phyloP scores from a whole-genome alignment of 768 basidiomycete species.

The Candolleomyces eurysporus region DNA sequence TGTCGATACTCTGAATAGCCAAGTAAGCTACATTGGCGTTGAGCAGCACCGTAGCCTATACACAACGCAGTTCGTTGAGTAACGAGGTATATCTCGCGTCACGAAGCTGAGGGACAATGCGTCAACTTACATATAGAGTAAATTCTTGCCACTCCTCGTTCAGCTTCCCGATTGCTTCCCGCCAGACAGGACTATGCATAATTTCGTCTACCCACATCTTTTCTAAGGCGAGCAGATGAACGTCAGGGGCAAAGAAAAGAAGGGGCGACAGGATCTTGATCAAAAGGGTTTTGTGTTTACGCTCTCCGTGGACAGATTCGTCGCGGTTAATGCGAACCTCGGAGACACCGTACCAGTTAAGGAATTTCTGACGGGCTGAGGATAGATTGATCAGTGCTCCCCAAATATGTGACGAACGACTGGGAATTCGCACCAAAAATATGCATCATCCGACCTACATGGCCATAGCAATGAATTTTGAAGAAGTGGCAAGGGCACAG shows the following conservation, averaged over 20 bases:
- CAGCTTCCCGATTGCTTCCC: conserved; percentile 14
- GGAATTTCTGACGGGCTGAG: conserved; percentile 39
- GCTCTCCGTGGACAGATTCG: conserved; percentile 36
- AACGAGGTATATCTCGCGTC: neutral
- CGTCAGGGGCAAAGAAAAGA: conserved; percentile 44
- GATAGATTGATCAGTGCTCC: neutral
- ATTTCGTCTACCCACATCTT: conserved; percentile 48
- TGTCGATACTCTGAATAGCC: conserved; percentile 42
- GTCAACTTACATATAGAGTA: conserved; percentile 37
- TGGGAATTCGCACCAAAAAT: neutral
- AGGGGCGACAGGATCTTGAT: conserved; percentile 36
- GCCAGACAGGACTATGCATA: conserved; percentile 17
- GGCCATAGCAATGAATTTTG: neutral
- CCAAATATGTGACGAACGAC: neutral
- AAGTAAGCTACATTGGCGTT: conserved; percentile 58
- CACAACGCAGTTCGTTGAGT: too few relatives aligned
- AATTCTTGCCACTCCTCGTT: conserved; percentile 27
- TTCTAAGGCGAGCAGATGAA: conserved; percentile 40
- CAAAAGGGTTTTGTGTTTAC: conserved; percentile 27
- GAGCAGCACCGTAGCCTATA: conserved; percentile 52
- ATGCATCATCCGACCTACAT: neutral
- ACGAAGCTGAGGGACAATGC: neutral
- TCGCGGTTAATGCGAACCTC: conserved; percentile 43
- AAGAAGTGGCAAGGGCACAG: neutral
- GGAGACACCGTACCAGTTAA: conserved; percentile 47